phyloP scores from a whole-genome alignment of 805 yeast genomes.

The Pichia phayaonensis region DNA sequence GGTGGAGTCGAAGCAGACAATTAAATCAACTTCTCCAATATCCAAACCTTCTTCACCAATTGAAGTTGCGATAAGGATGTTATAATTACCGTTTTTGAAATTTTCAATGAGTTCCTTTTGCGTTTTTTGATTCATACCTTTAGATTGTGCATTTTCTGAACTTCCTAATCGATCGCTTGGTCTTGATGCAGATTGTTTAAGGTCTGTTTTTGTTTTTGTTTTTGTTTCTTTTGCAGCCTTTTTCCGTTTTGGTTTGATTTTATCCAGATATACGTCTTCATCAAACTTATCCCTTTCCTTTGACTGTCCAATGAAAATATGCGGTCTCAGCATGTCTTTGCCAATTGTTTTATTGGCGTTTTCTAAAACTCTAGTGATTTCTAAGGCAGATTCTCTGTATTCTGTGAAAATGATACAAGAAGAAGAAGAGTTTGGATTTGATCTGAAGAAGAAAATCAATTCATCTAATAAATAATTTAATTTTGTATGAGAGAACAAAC shows the following conservation, averaged over 20 bases:
- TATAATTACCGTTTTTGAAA: conserved; percentile 66
- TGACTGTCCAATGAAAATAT: conserved; percentile 90
- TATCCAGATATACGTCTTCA: conserved; percentile 37
- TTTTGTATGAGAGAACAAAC: conserved; percentile 61
- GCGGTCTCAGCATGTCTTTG: conserved; percentile 47
- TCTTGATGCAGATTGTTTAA: conserved; percentile 21
- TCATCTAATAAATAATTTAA: conserved; percentile 51
- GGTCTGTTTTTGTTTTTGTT: conserved; percentile 10
- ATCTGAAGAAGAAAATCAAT: conserved; percentile 34
- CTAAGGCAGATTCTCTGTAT: conserved; percentile 82
- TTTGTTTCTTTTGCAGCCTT: conserved; percentile 26
- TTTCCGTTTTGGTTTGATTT: conserved; percentile 2
- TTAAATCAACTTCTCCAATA: conserved; percentile 95
- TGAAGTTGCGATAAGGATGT: conserved; percentile 88
- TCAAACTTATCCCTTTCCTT: conserved; percentile 64
- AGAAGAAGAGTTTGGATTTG: conserved; percentile 36
- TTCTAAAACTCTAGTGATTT: conserved; percentile 65
- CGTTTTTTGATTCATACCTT: conserved; percentile 85
- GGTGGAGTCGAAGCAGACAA: conserved; percentile 88
- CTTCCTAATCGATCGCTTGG: conserved; percentile 40
- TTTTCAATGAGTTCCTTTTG: conserved; percentile 73
- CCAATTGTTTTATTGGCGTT: conserved; percentile 23
- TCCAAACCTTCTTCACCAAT: conserved; percentile 98
- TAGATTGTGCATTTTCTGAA: conserved; percentile 67
- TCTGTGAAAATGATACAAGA: conserved; percentile 85